These are phyloP conservation scores for Lycium ferocissimum DNA, from an alignment of 257 asterid genomes.

Conservation along the genomic window DNA sequence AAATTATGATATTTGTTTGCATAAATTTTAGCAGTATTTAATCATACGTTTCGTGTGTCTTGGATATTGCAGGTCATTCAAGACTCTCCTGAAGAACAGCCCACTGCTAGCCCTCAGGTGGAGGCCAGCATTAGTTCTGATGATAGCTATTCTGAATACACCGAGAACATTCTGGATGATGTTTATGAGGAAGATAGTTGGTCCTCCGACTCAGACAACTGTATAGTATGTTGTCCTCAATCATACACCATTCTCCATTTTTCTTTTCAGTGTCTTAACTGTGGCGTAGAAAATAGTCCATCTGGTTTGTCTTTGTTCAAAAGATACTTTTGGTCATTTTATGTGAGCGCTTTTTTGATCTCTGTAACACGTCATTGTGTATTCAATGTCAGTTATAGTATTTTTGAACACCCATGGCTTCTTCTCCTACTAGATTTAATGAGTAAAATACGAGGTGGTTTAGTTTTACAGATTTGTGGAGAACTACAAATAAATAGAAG, in stretches of 20 bases:
- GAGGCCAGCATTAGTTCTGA: conserved; percentile 51
- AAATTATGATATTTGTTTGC: neutral
- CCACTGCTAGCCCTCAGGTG: conserved; percentile 47
- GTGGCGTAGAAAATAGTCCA: neutral
- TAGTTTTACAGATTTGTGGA: neutral
- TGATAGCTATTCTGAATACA: conserved; percentile 64
- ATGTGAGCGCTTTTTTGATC: neutral
- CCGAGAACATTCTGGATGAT: conserved; percentile 55
- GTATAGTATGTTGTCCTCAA: conserved; percentile 43
- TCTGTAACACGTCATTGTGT: neutral
- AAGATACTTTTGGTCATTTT: neutral
- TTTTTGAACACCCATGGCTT: conserved; percentile 17
- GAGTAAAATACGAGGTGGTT: conserved; percentile 2
- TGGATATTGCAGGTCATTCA: conserved; percentile 59
- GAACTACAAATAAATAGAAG: neutral
- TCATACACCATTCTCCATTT: neutral
- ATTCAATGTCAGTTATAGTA: neutral
- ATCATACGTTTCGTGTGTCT: conserved; percentile 30
- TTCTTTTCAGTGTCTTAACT: neutral
- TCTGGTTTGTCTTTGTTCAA: neutral
- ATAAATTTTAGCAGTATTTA: neutral
- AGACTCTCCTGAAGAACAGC: conserved; percentile 58
- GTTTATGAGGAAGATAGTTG: conserved; percentile 69
- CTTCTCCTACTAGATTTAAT: neutral
- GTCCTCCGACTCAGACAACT: conserved; percentile 53